Conservation (phyloP, 192 early-diverging fungal species). For the Borealophlyctis nickersoniae region DNA sequence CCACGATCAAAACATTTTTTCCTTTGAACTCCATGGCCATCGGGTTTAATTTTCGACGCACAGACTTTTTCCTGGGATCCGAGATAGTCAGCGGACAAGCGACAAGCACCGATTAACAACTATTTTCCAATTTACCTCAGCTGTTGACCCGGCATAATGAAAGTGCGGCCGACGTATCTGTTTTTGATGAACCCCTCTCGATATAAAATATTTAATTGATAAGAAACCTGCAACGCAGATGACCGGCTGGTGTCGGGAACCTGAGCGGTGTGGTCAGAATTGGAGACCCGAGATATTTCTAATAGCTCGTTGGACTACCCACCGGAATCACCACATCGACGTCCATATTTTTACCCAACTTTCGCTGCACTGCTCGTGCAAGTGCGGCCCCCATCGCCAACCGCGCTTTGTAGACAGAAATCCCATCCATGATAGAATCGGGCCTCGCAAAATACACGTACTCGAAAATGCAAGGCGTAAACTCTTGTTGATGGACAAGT, state of each 20-base stretch:
- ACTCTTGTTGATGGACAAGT: constrained; percentile 37
- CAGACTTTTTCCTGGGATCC: constrained; percentile 64
- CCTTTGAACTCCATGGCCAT: constrained; percentile 95
- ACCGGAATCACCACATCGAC: constrained; percentile 99
- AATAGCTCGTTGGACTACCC: no score
- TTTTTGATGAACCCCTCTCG: constrained; percentile 99
- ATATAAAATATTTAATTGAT: constrained; percentile 84
- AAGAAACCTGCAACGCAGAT: constrained; percentile 89
- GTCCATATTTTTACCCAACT: constrained; percentile 71
- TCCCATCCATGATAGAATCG: constrained; percentile 96
- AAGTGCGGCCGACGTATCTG: constrained; percentile 97
- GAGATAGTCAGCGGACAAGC: neutral
- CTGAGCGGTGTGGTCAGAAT: constrained; percentile 28
- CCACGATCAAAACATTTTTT: constrained; percentile 97
- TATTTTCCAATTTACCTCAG: no score
- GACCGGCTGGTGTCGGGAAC: constrained; percentile 95
- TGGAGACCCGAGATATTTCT: no score
- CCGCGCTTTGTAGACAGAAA: constrained; percentile 97
- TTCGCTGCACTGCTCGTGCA: constrained; percentile 75
- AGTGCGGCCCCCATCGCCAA: constrained; percentile 97
- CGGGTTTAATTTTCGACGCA: constrained; percentile 95
- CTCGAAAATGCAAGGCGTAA: constrained; percentile 98
- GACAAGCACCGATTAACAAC: neutral
- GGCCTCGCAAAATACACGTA: constrained; percentile 99
- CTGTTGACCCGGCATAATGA: constrained; percentile 98